phyloP scores from a whole-genome alignment of 495 filamentous ascomycete species.

The Corynascus novoguineensis region DNA sequence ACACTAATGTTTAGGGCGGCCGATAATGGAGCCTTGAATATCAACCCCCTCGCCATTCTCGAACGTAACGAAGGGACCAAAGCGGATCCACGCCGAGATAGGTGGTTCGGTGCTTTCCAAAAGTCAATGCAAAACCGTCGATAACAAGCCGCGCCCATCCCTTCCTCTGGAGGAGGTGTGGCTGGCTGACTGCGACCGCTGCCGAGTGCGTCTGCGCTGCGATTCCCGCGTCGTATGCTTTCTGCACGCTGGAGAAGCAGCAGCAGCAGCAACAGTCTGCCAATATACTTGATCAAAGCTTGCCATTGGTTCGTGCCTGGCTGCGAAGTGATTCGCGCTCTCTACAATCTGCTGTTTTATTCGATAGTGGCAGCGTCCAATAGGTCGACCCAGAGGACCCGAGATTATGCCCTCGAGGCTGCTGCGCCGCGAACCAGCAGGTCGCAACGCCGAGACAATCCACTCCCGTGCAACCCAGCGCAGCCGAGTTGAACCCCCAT shows the following conservation, averaged over 20 bases:
- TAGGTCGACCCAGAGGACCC: background rate
- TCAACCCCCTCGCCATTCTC: background rate
- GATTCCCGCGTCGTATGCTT: background rate
- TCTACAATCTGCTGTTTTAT: background rate
- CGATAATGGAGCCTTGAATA: background rate
- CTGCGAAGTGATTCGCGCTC: slow-evolving; percentile 3
- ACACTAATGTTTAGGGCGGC: no score
- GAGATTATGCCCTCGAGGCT: background rate
- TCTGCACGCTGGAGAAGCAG: no score
- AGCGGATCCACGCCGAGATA: no score
- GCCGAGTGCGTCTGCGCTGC: no score
- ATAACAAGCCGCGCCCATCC: background rate
- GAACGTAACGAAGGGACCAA: no score
- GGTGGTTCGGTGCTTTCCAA: no score
- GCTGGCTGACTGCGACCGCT: background rate
- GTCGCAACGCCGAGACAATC: slow-evolving; percentile 17
- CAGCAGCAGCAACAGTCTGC: no score
- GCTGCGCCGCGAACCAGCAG: slow-evolving; percentile 19
- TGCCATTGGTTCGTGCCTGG: slow-evolving; percentile 1
- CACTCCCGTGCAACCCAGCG: slow-evolving; percentile 9
- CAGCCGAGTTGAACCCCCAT: slow-evolving; percentile 16
- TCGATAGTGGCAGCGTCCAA: background rate
- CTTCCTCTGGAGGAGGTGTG: background rate
- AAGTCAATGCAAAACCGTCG: background rate
- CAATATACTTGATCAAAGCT: background rate